Evolutionary conservation across 768 basidiomycete species (phyloP).

Genomic region (Lentinula detonsa): DNA sequence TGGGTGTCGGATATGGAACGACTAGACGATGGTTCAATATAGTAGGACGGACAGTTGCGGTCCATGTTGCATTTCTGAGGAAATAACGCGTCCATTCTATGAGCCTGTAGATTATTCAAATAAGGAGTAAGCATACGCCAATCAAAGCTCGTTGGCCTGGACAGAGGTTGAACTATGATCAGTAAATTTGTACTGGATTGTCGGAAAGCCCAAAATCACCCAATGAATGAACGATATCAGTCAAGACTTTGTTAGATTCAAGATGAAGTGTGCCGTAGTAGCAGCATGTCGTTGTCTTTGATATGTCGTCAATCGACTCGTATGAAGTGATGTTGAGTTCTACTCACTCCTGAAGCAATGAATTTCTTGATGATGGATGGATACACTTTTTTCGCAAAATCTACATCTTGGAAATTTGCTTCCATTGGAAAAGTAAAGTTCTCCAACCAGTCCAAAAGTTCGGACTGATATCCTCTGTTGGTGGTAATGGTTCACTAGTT

Average conservation of each 20-base stretch:
- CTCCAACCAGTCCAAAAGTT: conserved; percentile 86
- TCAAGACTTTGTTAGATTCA: conserved; percentile 75
- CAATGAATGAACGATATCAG: conserved; percentile 58
- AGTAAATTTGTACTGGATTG: not conserved
- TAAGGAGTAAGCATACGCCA: conserved; percentile 48
- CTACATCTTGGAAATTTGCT: conserved; percentile 59
- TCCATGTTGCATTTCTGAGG: conserved; percentile 91
- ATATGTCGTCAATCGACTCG: not conserved
- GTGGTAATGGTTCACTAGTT: not conserved
- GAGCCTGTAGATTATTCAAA: not conserved
- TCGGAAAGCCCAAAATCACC: conserved; percentile 25
- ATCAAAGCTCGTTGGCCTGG: conserved; percentile 80
- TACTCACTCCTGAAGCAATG: conserved; percentile 69
- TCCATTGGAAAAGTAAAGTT: conserved; percentile 88
- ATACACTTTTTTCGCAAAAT: conserved; percentile 69
- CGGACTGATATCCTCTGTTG: conserved; percentile 61
- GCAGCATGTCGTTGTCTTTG: conserved; percentile 88
- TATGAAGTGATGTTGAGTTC: conserved; percentile 5
- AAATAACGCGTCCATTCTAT: not conserved
- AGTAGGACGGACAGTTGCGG: conserved; percentile 58
- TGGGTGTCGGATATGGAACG: conserved; percentile 58
- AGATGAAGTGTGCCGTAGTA: conserved; percentile 85
- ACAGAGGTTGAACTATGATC: not conserved
- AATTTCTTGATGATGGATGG: conserved; percentile 62
- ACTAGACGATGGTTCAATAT: conserved; percentile 57